These are phyloP conservation scores for Elaeis guineensis DNA, from an alignment of 176 grass and related monocot genomes.

Conservation along the genomic window DNA sequence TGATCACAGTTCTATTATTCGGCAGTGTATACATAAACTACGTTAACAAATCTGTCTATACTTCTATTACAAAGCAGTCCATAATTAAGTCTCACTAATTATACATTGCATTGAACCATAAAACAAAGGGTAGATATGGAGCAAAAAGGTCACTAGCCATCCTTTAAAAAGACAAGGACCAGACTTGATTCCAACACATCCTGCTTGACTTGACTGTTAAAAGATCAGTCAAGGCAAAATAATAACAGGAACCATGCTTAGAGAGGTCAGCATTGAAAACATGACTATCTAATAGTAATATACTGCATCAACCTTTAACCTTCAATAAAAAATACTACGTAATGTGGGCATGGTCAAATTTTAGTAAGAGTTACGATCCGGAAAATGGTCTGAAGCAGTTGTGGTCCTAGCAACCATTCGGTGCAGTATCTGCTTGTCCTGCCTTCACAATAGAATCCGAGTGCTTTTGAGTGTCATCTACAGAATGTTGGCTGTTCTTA, in stretches of 20 bases:
- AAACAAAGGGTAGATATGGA: no score
- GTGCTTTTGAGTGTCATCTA: slow-evolving; percentile 31
- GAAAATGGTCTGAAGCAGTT: no score
- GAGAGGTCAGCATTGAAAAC: slow-evolving; percentile 43
- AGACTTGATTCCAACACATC: slow-evolving; percentile 46
- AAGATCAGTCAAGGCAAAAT: slow-evolving; percentile 82
- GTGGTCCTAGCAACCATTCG: no score
- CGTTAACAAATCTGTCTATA: no score
- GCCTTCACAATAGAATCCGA: slow-evolving; percentile 7
- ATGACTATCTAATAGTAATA: slow-evolving; percentile 47
- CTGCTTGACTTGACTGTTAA: slow-evolving; percentile 64
- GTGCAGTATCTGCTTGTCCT: slow-evolving; percentile 12
- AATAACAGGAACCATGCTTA: slow-evolving; percentile 48
- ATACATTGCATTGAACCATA: no score
- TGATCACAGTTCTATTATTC: no score
- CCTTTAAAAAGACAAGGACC: slow-evolving; percentile 6
- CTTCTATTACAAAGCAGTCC: no score
- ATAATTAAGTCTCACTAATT: no score
- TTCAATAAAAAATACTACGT: slow-evolving; percentile 42
- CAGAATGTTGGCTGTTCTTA: slow-evolving; percentile 44
- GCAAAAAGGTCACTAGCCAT: no score
- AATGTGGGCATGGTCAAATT: slow-evolving; percentile 37
- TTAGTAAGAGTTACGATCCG: slow-evolving; percentile 58
- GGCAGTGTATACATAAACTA: no score
- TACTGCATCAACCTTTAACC: slow-evolving; percentile 41